Conservation (phyloP, 2,329 filamentous ascomycete species). For the Cylindrodendrum hubeiense region DNA sequence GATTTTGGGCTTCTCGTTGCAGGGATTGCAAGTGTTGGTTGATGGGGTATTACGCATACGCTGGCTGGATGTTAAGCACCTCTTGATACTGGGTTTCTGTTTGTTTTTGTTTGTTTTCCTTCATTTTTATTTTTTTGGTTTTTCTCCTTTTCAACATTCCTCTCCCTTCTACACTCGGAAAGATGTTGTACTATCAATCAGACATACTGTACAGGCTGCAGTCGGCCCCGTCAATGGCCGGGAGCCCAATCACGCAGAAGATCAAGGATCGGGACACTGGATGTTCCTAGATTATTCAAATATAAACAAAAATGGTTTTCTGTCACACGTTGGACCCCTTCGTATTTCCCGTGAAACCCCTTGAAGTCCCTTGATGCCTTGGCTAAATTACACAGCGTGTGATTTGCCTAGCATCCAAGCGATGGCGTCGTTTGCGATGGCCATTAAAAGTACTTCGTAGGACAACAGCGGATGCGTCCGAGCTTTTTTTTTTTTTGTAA, state of each 20-base stretch:
- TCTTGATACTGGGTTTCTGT: constrained; percentile 19
- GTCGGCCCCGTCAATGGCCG: constrained; percentile 24
- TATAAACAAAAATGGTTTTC: constrained; percentile 35
- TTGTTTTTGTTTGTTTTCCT: constrained; percentile 24
- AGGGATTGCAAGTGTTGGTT: neutral
- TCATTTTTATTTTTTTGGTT: constrained; percentile 8
- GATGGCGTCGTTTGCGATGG: constrained; percentile 23
- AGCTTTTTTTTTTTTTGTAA: too few species aligned
- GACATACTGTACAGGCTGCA: constrained; percentile 35
- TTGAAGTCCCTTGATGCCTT: constrained; percentile 1
- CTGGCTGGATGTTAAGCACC: constrained; percentile 36
- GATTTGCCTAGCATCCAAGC: neutral
- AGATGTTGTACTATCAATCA: constrained; percentile 33
- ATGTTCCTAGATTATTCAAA: constrained; percentile 31
- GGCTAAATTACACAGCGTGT: neutral
- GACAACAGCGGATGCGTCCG: constrained; percentile 17
- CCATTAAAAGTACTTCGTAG: constrained; percentile 29
- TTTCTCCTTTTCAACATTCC: constrained; percentile 8
- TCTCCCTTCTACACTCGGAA: constrained; percentile 10
- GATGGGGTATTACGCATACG: constrained; percentile 24
- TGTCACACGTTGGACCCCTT: neutral
- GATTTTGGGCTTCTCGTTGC: constrained; percentile 1
- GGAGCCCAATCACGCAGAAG: constrained; percentile 21
- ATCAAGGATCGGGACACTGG: constrained; percentile 34
- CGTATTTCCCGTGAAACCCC: neutral